phyloP scores from a whole-genome alignment of 441 rosid genomes.

The Bruguiera hainesii region DNA sequence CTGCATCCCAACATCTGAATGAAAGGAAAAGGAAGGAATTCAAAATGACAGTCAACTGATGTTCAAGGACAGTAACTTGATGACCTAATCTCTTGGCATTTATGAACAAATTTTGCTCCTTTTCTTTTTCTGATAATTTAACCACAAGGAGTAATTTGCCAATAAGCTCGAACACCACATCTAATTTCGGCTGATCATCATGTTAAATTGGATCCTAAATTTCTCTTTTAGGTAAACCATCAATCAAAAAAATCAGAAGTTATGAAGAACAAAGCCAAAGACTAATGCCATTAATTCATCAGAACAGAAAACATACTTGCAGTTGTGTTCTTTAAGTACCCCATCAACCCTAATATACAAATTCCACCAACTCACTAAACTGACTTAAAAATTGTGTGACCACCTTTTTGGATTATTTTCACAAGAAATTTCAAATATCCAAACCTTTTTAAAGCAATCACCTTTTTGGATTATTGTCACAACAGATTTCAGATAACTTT shows the following conservation, averaged over 20 bases:
- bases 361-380: not conserved
- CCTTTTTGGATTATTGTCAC: not conserved
- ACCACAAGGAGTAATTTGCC: too few species aligned
- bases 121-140: too few species aligned
- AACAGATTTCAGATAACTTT: not conserved
- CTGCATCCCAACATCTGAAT: slow-evolving; percentile 80
- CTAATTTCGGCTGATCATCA: too few species aligned
- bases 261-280: not conserved
- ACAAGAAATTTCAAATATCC: not conserved
- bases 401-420: not conserved
- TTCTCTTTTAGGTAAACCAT: too few species aligned
- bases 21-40: slow-evolving; percentile 8
- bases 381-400: not conserved
- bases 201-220: too few species aligned
- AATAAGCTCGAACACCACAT: too few species aligned
- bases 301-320: not conserved
- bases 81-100: not conserved
- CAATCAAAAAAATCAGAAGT: not conserved
- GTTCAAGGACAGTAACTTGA: not conserved
- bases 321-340: not conserved
- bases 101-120: too few species aligned
- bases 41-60: slow-evolving; percentile 11
- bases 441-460: not conserved
- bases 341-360: not conserved
- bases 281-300: not conserved